Percentiles rank a stretch among this genome's conserved stretches.
These are phyloP conservation scores for Oryza meyeriana DNA, from an alignment of 176 grass and related monocot species.

Conservation along the genomic window DNA sequence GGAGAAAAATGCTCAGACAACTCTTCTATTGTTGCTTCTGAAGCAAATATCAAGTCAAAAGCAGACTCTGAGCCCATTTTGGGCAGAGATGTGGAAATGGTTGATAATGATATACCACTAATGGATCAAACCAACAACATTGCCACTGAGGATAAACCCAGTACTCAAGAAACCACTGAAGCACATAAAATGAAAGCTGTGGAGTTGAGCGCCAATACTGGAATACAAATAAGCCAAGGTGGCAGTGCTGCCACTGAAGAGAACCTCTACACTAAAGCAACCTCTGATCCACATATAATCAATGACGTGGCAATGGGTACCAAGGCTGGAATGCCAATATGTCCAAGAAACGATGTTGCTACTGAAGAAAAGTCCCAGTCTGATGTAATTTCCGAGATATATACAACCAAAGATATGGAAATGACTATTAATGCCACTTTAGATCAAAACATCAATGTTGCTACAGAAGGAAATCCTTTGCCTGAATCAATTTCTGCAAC, in stretches of 20 bases:
- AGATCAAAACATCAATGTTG: constrained; percentile 27
- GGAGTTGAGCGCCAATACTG: neutral
- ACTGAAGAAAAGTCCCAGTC: constrained; percentile 9
- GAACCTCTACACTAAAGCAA: constrained; percentile 26
- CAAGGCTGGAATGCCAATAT: constrained; percentile 25
- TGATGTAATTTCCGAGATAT: constrained; percentile 22
- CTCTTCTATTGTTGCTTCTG: constrained; percentile 18
- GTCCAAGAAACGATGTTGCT: constrained; percentile 21
- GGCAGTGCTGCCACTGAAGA: constrained; percentile 16
- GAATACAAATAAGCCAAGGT: constrained; percentile 24
- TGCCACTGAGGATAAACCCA: constrained; percentile 30
- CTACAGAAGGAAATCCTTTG: constrained; percentile 20
- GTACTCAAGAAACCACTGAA: neutral
- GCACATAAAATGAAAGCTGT: constrained; percentile 9
- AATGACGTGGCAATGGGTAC: constrained; percentile 16
- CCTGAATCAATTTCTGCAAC: constrained; percentile 27
- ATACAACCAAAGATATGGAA: constrained; percentile 16
- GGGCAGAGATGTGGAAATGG: constrained; percentile 27
- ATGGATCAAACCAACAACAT: constrained; percentile 14
- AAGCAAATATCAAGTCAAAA: constrained; percentile 30
- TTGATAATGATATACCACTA: constrained; percentile 12
- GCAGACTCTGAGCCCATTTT: constrained; percentile 10
- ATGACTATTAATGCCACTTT: neutral
- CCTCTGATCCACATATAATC: constrained; percentile 15
- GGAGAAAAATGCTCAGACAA: neutral